Evolutionary conservation across 2,329 filamentous ascomycete genomes (phyloP).

Genomic region (Penicillium oxalicum): DNA sequence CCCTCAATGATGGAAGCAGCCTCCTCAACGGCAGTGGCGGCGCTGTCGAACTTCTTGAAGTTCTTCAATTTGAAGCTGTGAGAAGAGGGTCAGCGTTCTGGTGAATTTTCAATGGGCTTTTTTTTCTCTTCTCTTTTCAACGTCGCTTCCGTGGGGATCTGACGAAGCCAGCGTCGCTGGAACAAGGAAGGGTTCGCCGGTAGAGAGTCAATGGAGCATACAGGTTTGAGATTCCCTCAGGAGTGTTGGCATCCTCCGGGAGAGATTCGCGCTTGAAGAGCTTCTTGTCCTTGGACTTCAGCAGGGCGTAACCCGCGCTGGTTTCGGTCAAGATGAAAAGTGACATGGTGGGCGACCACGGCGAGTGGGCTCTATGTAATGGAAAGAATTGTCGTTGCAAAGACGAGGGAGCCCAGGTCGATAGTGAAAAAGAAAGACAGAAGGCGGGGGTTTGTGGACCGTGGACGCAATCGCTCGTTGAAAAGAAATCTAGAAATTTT

Average conservation of each 20-base stretch:
- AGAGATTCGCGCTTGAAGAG: slow-evolving; percentile 82
- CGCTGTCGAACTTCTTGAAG: slow-evolving; percentile 96
- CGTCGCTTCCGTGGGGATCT: slow-evolving; percentile 1
- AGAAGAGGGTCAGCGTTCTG: slow-evolving; percentile 19
- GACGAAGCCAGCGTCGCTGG: no score
- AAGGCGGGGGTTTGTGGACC: slow-evolving; percentile 23
- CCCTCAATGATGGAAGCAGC: slow-evolving; percentile 82
- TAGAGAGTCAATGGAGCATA: slow-evolving; percentile 45
- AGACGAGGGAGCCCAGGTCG: slow-evolving; percentile 15
- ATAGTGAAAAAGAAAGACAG: slow-evolving; percentile 20
- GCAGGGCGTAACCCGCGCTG: slow-evolving; percentile 92
- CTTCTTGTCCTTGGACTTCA: slow-evolving; percentile 99
- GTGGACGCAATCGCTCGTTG: slow-evolving; percentile 30
- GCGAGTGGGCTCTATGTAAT: slow-evolving; percentile 19
- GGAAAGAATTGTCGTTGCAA: slow-evolving; percentile 6
- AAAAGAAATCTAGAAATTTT: slow-evolving; percentile 34
- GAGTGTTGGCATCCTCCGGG: slow-evolving; percentile 65
- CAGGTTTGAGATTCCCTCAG: slow-evolving; percentile 82
- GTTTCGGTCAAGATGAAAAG: slow-evolving; percentile 92
- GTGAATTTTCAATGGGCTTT: slow-evolving; percentile 16
- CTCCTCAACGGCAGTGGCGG: slow-evolving; percentile 83
- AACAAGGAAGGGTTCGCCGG: background rate
- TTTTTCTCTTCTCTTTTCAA: slow-evolving; percentile 4
- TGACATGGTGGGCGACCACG: slow-evolving; percentile 57
- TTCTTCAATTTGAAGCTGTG: slow-evolving; percentile 85